Evolutionary conservation across 2,329 filamentous ascomycete genomes (phyloP).

Genomic region (Diaporthe aspalathi): DNA sequence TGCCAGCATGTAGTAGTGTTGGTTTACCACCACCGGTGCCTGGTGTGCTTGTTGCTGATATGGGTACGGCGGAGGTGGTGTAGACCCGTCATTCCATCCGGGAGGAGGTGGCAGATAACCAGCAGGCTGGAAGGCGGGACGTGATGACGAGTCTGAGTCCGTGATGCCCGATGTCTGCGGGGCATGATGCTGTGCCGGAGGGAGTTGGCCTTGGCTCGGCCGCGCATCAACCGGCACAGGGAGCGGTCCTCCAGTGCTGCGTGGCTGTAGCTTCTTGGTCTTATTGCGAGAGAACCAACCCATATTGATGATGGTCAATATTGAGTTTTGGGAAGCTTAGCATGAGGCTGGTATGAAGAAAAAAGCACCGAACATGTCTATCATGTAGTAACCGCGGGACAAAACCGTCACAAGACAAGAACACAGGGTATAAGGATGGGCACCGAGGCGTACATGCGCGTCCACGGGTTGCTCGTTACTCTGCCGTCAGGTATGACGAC

Average conservation of each 20-base stretch:
- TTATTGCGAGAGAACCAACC: conserved; percentile 37
- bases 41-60: conserved; percentile 46
- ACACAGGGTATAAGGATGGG: background rate
- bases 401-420: conserved; percentile 9
- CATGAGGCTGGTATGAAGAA: conserved; percentile 9
- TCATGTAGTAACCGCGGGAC: background rate
- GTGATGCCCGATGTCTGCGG: conserved; percentile 33
- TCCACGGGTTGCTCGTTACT: conserved; percentile 3
- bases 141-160: conserved; percentile 21
- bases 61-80: conserved; percentile 41
- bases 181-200: conserved; percentile 30
- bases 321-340: conserved; percentile 8
- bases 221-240: conserved; percentile 20
- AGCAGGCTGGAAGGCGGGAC: conserved; percentile 42
- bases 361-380: conserved; percentile 20
- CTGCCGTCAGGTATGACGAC: conserved; percentile 20
- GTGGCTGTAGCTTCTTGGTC: conserved; percentile 31
- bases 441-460: conserved; percentile 20
- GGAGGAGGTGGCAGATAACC: conserved; percentile 45
- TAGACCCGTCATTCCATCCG: conserved; percentile 40
- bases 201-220: conserved; percentile 8
- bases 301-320: conserved; percentile 25
- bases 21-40: conserved; percentile 62
- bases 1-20: conserved; percentile 60
- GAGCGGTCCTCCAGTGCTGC: conserved; percentile 12